Base-by-base conservation (phyloP, 2,329 filamentous ascomycete species). In the Colletotrichum eremochloae region DNA sequence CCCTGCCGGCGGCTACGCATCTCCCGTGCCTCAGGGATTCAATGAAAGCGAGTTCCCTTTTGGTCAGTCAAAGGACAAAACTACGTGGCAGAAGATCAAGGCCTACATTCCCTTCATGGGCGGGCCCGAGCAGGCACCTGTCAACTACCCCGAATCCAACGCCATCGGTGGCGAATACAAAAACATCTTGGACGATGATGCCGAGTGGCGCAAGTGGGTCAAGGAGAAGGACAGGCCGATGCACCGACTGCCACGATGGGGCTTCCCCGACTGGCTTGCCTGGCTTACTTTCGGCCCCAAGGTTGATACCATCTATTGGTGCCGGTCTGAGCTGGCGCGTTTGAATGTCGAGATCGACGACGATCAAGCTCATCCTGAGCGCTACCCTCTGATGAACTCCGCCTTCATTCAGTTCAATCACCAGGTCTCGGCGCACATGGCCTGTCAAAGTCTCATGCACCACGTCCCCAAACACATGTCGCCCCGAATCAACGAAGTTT, bases 361-460 rank as follows among this genome's bases (percentile, higher is more conserved):
- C 56, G 96, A 98, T 75, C 96, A 99, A 80, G 88, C 92, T 65
- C 87, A 96, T 61, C 92, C 93, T 0, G 95, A 98, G 75, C 90
- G 92, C 5, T 98, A 94, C 74, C 95, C 96, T 0, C 84, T 95
- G 58, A 97, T 98, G 95, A 97, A 94, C 78, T 97, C 96, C 0
- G 96, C 96, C 0, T 99, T 99, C 77, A 95, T 99, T 73, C 96
- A 99, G 80, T 99, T 99, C 87, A 97, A 99, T 78, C 93, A 98
- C 79, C 96, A 99, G 80, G 94, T 98, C 1, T 95, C 96, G 7
- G 96, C 96, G 0, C 96, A 99, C 78, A 98, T 99, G 96, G 96
- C 96, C 70, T 98, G 95, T 80, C 96, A 99, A 80, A 91, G 94
- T 60, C 88, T 97, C 57, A 95, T 93, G 50, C 95, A 98, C 80